Conservation (phyloP, 2,329 filamentous ascomycete species). For the Verticillium nonalfalfae region DNA sequence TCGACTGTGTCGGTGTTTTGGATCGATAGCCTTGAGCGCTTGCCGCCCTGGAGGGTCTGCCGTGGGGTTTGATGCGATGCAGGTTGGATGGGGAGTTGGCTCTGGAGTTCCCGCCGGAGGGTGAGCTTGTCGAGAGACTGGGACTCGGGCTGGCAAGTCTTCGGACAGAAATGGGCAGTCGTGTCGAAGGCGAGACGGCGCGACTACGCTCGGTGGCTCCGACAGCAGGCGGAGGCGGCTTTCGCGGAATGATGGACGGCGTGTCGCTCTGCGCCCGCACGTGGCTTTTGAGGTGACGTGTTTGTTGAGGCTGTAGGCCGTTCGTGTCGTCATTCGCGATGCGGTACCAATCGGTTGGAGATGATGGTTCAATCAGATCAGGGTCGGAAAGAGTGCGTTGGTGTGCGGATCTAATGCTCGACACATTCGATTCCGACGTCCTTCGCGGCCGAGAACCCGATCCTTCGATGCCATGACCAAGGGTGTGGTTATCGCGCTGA, state of each 20-base stretch:
- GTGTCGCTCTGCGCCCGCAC: slow-evolving; percentile 55
- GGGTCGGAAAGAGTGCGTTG: slow-evolving; percentile 50
- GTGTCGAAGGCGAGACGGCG: slow-evolving; percentile 27
- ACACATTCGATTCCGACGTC: slow-evolving; percentile 66
- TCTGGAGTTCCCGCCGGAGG: slow-evolving; percentile 34
- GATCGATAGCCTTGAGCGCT: slow-evolving; percentile 30
- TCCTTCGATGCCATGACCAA: slow-evolving; percentile 55
- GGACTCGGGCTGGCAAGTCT: slow-evolving; percentile 20
- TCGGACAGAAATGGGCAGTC: slow-evolving; percentile 38
- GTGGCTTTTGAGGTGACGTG: slow-evolving; percentile 23
- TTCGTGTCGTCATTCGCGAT: slow-evolving; percentile 1
- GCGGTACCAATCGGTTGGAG: slow-evolving; percentile 62
- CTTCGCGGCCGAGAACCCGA: slow-evolving; percentile 44
- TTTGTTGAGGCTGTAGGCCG: slow-evolving; percentile 5
- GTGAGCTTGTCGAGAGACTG: slow-evolving; percentile 22
- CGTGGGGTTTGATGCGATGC: slow-evolving; percentile 34
- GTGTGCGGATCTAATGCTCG: slow-evolving; percentile 39
- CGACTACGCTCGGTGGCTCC: slow-evolving; percentile 15
- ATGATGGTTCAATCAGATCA: slow-evolving; percentile 49
- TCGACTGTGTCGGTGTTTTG: slow-evolving; percentile 35
- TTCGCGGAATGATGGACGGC: slow-evolving; percentile 21
- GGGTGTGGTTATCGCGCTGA: slow-evolving; percentile 42
- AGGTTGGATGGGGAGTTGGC: slow-evolving; percentile 48
- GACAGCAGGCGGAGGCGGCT: slow-evolving; percentile 22
- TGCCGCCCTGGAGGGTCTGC: slow-evolving; percentile 26